These are phyloP conservation scores for Psilocybe cubensis DNA, from an alignment of 768 basidiomycete genomes.

Conservation along the genomic window DNA sequence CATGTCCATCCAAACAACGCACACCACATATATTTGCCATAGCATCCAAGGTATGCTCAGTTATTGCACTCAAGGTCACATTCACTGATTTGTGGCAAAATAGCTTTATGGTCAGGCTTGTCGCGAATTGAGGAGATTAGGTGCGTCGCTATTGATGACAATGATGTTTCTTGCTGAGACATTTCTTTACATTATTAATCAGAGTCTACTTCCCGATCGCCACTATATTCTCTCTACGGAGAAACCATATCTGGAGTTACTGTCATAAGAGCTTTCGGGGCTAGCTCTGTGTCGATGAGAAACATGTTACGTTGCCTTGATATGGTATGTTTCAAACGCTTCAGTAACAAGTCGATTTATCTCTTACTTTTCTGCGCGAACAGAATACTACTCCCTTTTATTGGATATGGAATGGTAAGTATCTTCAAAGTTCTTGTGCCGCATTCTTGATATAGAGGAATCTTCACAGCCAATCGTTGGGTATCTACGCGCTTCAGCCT, in stretches of 20 bases:
- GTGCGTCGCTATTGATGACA: not conserved
- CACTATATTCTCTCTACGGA: conserved; percentile 40
- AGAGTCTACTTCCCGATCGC: conserved; percentile 36
- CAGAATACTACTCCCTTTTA: not conserved
- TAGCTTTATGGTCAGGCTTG: not conserved
- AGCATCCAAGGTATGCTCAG: not conserved
- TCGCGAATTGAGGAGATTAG: not conserved
- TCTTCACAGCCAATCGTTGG: conserved; percentile 2
- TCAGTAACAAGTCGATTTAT: not conserved
- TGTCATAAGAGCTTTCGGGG: conserved; percentile 78
- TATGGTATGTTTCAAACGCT: conserved; percentile 47
- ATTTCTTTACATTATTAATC: too few relatives aligned
- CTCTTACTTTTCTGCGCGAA: not conserved
- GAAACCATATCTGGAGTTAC: conserved; percentile 40
- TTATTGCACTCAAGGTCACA: not conserved
- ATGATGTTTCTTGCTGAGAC: too few relatives aligned
- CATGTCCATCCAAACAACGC: not conserved
- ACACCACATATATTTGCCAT: not conserved
- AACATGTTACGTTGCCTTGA: conserved; percentile 82
- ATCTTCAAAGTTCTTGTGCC: not conserved
- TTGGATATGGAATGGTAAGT: conserved; percentile 2
- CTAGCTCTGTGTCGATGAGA: conserved; percentile 77
- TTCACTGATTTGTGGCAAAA: not conserved
- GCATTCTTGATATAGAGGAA: not conserved
- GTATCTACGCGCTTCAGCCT: not conserved